A percentile compares a stretch with the other conserved stretches of the same genome.
Conservation (phyloP, 2,329 filamentous ascomycete species). For the Cercospora beticola region DNA sequence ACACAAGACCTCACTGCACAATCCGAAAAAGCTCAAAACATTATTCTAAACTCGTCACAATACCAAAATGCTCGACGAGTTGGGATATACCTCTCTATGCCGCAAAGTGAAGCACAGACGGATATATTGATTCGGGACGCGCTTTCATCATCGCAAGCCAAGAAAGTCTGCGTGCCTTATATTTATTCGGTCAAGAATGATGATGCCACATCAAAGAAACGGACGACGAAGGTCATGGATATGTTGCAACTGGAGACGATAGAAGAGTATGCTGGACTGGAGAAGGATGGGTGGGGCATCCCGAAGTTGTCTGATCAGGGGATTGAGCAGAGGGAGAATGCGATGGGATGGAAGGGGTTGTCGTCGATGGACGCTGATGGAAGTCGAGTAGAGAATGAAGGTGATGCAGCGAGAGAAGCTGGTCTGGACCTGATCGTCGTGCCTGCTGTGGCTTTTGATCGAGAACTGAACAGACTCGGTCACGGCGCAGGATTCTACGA, state of each 20-base stretch:
- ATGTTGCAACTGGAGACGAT: conserved; percentile 79
- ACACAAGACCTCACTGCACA: conserved; percentile 64
- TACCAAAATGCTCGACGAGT: conserved; percentile 74
- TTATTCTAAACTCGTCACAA: conserved; percentile 66
- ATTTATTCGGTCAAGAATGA: conserved; percentile 45
- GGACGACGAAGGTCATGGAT: conserved; percentile 75
- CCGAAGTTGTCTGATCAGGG: conserved; percentile 73
- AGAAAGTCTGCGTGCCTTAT: conserved; percentile 89
- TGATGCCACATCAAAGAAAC: background rate
- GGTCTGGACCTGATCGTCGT: conserved; percentile 83
- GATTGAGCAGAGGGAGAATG: conserved; percentile 66
- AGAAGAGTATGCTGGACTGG: conserved; percentile 73
- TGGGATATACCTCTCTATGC: conserved; percentile 93
- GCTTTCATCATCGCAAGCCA: conserved; percentile 61
- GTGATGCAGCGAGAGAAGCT: conserved; percentile 25
- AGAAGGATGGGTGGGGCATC: conserved; percentile 87
- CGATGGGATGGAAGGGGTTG: conserved; percentile 64
- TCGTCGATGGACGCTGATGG: conserved; percentile 40
- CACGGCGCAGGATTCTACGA: conserved; percentile 98
- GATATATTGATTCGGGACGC: conserved; percentile 79
- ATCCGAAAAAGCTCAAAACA: conserved; percentile 67
- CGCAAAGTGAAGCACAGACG: conserved; percentile 80
- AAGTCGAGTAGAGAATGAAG: conserved; percentile 23
- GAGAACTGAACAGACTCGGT: conserved; percentile 71
- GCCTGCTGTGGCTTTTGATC: conserved; percentile 91